Evolutionary conservation across 2,329 filamentous ascomycete genomes (phyloP).

Genomic region (Pestalotiopsis sp.): DNA sequence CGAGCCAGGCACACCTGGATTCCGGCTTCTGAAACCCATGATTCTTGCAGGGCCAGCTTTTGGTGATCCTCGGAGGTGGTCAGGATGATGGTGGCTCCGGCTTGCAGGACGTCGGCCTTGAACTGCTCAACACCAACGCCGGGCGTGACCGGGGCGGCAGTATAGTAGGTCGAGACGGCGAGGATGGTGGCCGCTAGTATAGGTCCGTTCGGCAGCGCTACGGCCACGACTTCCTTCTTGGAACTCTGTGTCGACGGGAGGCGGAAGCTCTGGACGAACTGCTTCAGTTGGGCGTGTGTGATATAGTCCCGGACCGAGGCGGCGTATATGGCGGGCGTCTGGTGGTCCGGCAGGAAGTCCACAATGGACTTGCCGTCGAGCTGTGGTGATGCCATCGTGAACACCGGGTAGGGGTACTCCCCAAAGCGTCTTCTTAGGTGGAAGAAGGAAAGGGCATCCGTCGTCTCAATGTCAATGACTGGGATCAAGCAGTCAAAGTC

Average conservation of each 20-base stretch:
- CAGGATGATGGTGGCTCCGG: conserved; percentile 48
- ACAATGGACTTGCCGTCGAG: conserved; percentile 10
- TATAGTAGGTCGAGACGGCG: conserved; percentile 52
- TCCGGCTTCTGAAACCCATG: conserved; percentile 24
- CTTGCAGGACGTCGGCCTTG: conserved; percentile 50
- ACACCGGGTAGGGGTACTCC: conserved; percentile 2
- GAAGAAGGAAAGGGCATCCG: neutral
- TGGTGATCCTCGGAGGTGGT: conserved; percentile 43
- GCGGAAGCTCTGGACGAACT: conserved; percentile 8
- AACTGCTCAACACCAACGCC: conserved; percentile 53
- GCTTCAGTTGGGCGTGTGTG: conserved; percentile 9
- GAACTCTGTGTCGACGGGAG: neutral
- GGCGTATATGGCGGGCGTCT: conserved; percentile 11
- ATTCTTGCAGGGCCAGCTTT: conserved; percentile 37
- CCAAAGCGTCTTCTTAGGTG: conserved; percentile 4
- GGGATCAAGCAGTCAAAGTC: neutral
- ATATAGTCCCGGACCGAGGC: conserved; percentile 9
- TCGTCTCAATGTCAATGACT: neutral
- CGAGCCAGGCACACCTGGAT: conserved; percentile 44
- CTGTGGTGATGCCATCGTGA: conserved; percentile 3
- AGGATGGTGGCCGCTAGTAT: conserved; percentile 53
- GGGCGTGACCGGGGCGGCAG: conserved; percentile 54
- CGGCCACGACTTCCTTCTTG: conserved; percentile 47
- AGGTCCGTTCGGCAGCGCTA: conserved; percentile 57
- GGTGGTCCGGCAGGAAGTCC: conserved; percentile 5